phyloP scores from a whole-genome alignment of 768 basidiomycete genomes.

The Auriculariales sp. region DNA sequence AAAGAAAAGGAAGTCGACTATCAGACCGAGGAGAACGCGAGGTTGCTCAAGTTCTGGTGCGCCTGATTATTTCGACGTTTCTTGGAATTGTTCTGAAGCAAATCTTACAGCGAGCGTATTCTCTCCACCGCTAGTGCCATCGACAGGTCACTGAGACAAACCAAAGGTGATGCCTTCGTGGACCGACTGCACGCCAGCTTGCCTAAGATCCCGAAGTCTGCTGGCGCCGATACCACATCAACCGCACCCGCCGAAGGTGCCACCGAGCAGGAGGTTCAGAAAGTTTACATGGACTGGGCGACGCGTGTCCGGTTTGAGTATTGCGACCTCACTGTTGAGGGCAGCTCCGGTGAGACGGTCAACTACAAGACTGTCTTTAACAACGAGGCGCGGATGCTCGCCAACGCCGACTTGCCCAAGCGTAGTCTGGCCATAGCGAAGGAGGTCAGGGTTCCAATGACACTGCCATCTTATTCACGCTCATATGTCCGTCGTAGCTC shows the following conservation, averaged over 20 bases:
- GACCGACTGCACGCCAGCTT: constrained; percentile 60
- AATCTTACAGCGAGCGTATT: constrained; percentile 42
- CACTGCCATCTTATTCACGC: constrained; percentile 5
- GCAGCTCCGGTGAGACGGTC: constrained; percentile 21
- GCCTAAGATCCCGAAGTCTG: constrained; percentile 50
- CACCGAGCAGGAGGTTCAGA: constrained; percentile 52
- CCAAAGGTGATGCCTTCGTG: constrained; percentile 80
- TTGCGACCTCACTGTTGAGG: constrained; percentile 59
- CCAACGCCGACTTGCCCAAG: constrained; percentile 77
- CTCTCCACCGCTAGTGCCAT: constrained; percentile 70
- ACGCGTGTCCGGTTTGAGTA: constrained; percentile 76
- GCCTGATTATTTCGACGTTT: neutral
- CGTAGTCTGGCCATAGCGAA: constrained; percentile 90
- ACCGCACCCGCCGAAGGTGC: constrained; percentile 26
- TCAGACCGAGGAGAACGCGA: constrained; percentile 59
- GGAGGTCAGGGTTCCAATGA: constrained; percentile 35
- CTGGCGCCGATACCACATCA: constrained; percentile 14
- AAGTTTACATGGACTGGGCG: constrained; percentile 76
- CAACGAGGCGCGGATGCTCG: constrained; percentile 71
- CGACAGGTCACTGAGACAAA: constrained; percentile 75
- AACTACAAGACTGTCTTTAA: constrained; percentile 76
- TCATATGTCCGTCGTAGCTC: constrained; percentile 51
- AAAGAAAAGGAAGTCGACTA: constrained; percentile 44
- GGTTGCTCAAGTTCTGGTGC: constrained; percentile 62
- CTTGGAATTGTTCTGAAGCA: constrained; percentile 1